phyloP scores from a whole-genome alignment of 2,329 filamentous ascomycete species.

The Beauveria bassiana region DNA sequence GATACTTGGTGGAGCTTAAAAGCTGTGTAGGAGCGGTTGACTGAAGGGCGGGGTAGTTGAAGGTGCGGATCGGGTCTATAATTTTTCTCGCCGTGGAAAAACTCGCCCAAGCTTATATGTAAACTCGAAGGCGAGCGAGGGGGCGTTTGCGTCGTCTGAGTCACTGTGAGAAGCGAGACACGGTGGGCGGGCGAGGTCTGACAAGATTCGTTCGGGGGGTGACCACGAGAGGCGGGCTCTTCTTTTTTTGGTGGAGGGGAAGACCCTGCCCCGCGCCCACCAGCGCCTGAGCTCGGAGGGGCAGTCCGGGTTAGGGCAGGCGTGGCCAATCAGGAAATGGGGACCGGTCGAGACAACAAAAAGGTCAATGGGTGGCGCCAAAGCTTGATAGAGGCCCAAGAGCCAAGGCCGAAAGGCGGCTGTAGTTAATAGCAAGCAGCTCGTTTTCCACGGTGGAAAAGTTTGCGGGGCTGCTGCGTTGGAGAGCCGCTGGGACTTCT shows the following conservation, averaged over 20 bases:
- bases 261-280: slow-evolving; percentile 11
- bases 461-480: neutral
- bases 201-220: neutral
- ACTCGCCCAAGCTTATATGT: neutral
- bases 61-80: neutral
- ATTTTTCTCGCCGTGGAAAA: neutral
- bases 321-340: slow-evolving; percentile 6
- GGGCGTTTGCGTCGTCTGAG: slow-evolving; percentile 1
- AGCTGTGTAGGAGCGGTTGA: neutral
- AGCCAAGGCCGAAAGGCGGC: neutral
- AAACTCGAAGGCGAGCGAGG: neutral
- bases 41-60: slow-evolving; percentile 2
- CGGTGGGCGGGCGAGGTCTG: slow-evolving; percentile 3
- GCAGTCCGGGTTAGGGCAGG: slow-evolving; percentile 2
- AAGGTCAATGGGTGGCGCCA: neutral
- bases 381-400: neutral
- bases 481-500: neutral
- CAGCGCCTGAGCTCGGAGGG: slow-evolving; percentile 6
- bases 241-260: slow-evolving; percentile 11
- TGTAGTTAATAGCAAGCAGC: too few relatives aligned
- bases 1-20: slow-evolving; percentile 4
- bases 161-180: slow-evolving; percentile 6
- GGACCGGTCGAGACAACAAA: neutral
- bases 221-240: slow-evolving; percentile 5
- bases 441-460: too few relatives aligned